Evolutionary conservation across 2,329 filamentous ascomycete species (phyloP).

Genomic region (Clarireedia paspali): DNA sequence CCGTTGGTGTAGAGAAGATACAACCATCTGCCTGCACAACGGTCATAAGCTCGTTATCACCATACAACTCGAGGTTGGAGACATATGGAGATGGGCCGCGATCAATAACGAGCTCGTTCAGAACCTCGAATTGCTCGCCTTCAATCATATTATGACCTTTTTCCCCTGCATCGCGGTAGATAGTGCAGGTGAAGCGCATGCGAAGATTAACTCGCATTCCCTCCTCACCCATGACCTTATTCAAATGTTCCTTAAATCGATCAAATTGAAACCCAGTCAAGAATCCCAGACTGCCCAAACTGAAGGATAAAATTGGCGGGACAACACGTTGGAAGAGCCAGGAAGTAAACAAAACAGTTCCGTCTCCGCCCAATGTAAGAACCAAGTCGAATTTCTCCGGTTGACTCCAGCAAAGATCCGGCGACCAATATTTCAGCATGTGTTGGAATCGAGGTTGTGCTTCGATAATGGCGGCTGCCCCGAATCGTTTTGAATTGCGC

Average conservation of each 20-base stretch:
- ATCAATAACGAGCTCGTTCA: constrained; percentile 98
- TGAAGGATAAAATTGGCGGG: constrained; percentile 77
- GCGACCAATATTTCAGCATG: constrained; percentile 94
- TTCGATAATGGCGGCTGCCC: constrained; percentile 62
- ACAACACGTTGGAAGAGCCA: constrained; percentile 91
- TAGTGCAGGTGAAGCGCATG: constrained; percentile 98
- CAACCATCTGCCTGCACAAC: constrained; percentile 95
- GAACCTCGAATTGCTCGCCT: constrained; percentile 92
- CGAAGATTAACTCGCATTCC: constrained; percentile 97
- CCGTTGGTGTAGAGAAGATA: constrained; percentile 95
- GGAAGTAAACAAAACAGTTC: constrained; percentile 80
- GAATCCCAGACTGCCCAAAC: constrained; percentile 79
- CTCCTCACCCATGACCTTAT: constrained; percentile 83
- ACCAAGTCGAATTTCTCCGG: constrained; percentile 96
- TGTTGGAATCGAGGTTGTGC: constrained; percentile 68
- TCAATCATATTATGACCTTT: constrained; percentile 64
- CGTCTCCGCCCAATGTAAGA: constrained; percentile 77
- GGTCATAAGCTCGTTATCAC: constrained; percentile 88
- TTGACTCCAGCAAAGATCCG: constrained; percentile 86
- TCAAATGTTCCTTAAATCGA: constrained; percentile 78
- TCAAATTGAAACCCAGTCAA: constrained; percentile 83
- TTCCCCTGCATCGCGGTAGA: constrained; percentile 66
- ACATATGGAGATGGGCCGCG: constrained; percentile 94
- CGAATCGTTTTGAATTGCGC: constrained; percentile 79
- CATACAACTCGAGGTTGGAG: constrained; percentile 92